Percentiles rank a stretch among this genome's conserved stretches.
Conservation (phyloP, 345 rosid genomes). For the Hevea brasiliensis region DNA sequence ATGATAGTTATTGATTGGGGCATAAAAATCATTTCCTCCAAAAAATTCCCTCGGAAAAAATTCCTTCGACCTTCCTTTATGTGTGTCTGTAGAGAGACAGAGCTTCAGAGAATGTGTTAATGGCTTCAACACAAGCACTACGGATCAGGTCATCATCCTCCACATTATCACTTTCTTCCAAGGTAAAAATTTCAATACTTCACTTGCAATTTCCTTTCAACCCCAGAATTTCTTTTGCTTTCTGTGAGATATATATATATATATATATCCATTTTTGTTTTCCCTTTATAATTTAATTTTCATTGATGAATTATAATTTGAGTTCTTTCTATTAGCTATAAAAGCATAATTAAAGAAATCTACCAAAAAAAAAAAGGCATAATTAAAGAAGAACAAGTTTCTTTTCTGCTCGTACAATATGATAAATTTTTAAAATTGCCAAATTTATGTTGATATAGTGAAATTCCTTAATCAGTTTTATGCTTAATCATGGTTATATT, state of each 20-base stretch:
- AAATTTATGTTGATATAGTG: too few relatives aligned
- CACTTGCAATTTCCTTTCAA: not conserved
- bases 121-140: conserved; percentile 21
- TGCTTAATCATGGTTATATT: too few relatives aligned
- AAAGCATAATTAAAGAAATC: too few relatives aligned
- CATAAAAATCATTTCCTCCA: too few relatives aligned
- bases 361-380: too few relatives aligned
- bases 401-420: too few relatives aligned
- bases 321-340: not conserved
- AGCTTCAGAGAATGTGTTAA: not conserved
- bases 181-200: conserved; percentile 5
- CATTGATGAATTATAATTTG: not conserved
- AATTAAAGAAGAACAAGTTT: too few relatives aligned
- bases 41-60: too few relatives aligned
- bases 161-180: not conserved
- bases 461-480: not conserved
- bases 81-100: not conserved
- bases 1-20: too few relatives aligned
- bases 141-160: not conserved
- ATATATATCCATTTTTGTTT: too few relatives aligned
- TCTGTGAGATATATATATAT: not conserved
- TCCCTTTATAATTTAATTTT: not conserved
- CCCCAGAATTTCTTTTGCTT: not conserved
- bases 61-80: too few relatives aligned
- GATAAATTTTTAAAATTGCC: not conserved